A percentile compares a stretch with the other conserved stretches of the same genome.
phyloP scores from a whole-genome alignment of 345 rosid species.

The Salix caprea region DNA sequence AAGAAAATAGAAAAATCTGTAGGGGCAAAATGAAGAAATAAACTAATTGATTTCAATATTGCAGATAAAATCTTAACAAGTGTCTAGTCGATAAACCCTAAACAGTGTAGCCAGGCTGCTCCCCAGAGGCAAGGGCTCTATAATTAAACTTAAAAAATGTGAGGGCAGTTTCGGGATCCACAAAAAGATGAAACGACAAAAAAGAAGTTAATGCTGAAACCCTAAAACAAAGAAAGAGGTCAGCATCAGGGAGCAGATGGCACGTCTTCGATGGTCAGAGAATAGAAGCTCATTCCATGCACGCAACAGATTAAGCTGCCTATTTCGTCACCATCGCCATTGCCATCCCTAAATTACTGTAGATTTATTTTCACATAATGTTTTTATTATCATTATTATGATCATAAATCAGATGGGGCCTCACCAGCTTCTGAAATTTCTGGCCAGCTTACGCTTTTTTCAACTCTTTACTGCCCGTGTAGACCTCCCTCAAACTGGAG shows the following conservation, averaged over 20 bases:
- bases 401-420: conserved; percentile 9
- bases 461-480: no score
- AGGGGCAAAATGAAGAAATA: not conserved
- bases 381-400: not conserved
- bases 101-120: not conserved
- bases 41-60: no score
- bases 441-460: conserved; percentile 1
- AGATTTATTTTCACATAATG: not conserved
- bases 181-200: not conserved
- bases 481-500: no score
- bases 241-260: conserved; percentile 32
- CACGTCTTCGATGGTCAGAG: conserved; percentile 25
- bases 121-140: no score
- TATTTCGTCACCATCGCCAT: conserved; percentile 32
- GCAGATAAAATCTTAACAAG: no score
- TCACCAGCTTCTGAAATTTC: not conserved
- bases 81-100: no score
- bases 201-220: not conserved
- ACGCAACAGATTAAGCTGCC: conserved; percentile 31
- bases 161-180: not conserved
- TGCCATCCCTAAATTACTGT: not conserved
- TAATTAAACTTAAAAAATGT: no score
- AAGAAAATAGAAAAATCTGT: not conserved
- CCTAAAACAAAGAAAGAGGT: conserved; percentile 2
- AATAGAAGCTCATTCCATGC: conserved; percentile 34